Evolutionary conservation across 1,284 basidiomycete species (phyloP), one percentile per base, ranked within the genome.

Genomic region (Heterobasidion parviporum): DNA sequence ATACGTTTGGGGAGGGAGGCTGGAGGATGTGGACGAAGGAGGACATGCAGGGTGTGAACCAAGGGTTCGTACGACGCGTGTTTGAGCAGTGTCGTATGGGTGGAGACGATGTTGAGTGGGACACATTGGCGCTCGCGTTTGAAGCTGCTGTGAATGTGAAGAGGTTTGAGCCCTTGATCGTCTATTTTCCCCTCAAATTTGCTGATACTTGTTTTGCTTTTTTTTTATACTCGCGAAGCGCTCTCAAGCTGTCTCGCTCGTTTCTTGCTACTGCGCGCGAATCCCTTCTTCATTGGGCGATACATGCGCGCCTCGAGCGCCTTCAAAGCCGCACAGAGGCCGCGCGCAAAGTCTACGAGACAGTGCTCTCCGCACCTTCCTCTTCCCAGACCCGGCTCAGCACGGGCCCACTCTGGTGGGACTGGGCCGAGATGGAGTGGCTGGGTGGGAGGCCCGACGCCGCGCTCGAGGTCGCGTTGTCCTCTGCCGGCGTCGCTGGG

Each of bases 341-440:
- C 8, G 91, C 92, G 6, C 78, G 94, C 14, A 92, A 92, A 62
- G 81, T 97, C 2, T 97, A 94, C 68, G 77, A 84, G 61, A 87
- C 87, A 1, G 74, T 84, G 8, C 76, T 85, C 35, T 72, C 74
- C 54, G 72, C 73, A 5, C 71, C 78, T 0, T 69, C 74, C 2
- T 68, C 72, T 10, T 56, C 69, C 26, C 63, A 67, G 3, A 67
- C 64, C 8, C 65, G 70, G 26, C 61, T 65, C 8, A 75, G 71
- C 47, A 67, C 72, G n/a, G 72, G 75, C 16, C 71, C 72, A 59
- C 65, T 97, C 45, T 94, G 90, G 88, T 90, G 87, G 73, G 83
- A 88, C 52, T 97, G 92, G 92, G 89, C 88, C 0, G 88, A 94
- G 66, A 81, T 94, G 80, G 93, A 96, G 68, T 94, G 87, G 87